Evolutionary conservation across 768 basidiomycete species (phyloP).

Genomic region (Gymnopilus junonius): DNA sequence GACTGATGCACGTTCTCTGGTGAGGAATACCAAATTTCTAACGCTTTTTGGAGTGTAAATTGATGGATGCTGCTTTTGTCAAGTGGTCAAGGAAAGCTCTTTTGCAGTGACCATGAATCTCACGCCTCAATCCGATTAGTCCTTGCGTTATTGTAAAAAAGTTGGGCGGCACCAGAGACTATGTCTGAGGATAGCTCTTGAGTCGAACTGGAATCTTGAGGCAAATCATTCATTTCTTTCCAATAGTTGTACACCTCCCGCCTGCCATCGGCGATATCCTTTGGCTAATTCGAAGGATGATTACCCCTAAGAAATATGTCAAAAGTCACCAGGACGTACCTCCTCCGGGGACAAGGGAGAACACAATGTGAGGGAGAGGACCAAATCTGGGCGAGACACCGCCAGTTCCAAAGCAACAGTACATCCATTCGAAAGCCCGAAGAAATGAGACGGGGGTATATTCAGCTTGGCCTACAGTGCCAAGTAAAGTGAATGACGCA

Average conservation of each 20-base stretch:
- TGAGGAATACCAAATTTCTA: constrained; percentile 20
- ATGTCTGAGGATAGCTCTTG: constrained; percentile 25
- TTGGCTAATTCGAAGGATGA: constrained; percentile 21
- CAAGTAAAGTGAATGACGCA: background rate
- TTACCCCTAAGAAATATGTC: background rate
- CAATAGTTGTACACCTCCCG: constrained; percentile 15
- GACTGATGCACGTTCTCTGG: constrained; percentile 19
- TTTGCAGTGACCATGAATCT: background rate
- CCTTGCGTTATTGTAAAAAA: constrained; percentile 25
- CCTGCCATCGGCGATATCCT: constrained; percentile 32
- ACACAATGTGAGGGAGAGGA: constrained; percentile 39
- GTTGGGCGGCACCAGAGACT: constrained; percentile 23
- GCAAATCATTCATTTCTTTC: constrained; percentile 7
- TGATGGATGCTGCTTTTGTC: constrained; percentile 11
- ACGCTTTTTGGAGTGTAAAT: constrained; percentile 8
- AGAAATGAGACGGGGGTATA: constrained; percentile 39
- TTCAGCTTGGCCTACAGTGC: constrained; percentile 31
- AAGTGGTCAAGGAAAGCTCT: background rate
- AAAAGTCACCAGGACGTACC: constrained; percentile 24
- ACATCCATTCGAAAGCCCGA: constrained; percentile 39
- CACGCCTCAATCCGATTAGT: constrained; percentile 21
- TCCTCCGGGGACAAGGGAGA: constrained; percentile 38
- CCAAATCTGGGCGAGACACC: constrained; percentile 31
- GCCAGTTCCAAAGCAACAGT: constrained; percentile 37
- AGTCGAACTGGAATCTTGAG: background rate